A percentile compares a stretch with the other conserved stretches of the same genome.
phyloP scores from a whole-genome alignment of 208 protist species.

The Acanthamoeba castellanii region DNA sequence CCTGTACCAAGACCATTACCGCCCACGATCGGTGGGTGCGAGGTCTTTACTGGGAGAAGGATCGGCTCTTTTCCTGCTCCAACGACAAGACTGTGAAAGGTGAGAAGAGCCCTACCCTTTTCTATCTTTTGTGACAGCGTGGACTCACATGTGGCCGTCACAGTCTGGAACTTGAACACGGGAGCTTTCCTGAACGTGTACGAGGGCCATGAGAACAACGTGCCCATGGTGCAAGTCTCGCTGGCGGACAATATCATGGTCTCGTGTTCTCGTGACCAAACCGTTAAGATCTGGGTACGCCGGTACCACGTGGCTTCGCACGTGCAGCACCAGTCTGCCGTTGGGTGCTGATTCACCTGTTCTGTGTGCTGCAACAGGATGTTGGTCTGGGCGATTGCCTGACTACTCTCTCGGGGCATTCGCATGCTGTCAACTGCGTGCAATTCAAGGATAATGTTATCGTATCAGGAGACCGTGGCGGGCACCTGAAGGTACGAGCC shows the following conservation, averaged over 20 bases:
- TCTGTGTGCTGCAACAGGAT: not conserved
- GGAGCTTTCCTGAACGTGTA: slow-evolving; percentile 58
- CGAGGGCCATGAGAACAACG: slow-evolving; percentile 60
- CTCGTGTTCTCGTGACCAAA: slow-evolving; percentile 45
- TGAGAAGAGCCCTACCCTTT: not conserved
- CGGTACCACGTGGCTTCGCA: not conserved
- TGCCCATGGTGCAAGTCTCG: slow-evolving; percentile 56
- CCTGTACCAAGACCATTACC: slow-evolving; percentile 48
- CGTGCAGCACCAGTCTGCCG: not conserved
- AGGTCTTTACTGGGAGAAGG: slow-evolving; percentile 47
- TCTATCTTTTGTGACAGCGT: not conserved
- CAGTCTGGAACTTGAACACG: slow-evolving; percentile 56
- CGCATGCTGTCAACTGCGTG: slow-evolving; percentile 38
- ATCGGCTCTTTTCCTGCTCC: slow-evolving; percentile 51
- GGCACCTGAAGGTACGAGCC: not conserved
- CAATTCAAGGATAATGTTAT: slow-evolving; percentile 55
- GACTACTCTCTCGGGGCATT: slow-evolving; percentile 17
- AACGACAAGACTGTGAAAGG: slow-evolving; percentile 61
- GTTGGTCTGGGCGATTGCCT: slow-evolving; percentile 25
- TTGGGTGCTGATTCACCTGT: not conserved
- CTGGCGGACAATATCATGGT: slow-evolving; percentile 49
- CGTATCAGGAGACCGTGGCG: slow-evolving; percentile 33
- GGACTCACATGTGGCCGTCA: not conserved
- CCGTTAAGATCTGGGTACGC: slow-evolving; percentile 35
- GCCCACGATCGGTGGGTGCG: slow-evolving; percentile 46